These are phyloP conservation scores for Fonsecaea monophora DNA, from an alignment of 2,329 filamentous ascomycete species.

Conservation along the genomic window DNA sequence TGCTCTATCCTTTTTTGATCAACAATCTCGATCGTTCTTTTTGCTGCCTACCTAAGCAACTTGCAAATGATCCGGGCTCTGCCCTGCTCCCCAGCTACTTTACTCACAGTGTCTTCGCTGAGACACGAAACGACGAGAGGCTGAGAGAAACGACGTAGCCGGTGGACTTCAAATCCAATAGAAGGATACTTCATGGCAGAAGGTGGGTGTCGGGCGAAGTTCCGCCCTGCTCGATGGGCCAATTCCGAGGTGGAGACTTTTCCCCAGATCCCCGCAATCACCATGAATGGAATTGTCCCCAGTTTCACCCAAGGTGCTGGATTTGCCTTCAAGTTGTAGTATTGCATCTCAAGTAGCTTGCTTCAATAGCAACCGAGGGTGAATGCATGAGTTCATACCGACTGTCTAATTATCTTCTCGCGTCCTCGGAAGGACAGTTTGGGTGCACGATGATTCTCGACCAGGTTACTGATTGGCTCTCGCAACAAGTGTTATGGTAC, in stretches of 20 bases:
- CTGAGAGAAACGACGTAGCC: too few species aligned
- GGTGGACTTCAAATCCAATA: background rate
- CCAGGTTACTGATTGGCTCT: slow-evolving; percentile 5
- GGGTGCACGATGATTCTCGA: slow-evolving; percentile 10
- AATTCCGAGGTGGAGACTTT: slow-evolving; percentile 14
- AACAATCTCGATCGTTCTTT: slow-evolving; percentile 51
- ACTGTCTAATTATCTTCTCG: background rate
- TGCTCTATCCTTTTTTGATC: slow-evolving; percentile 46
- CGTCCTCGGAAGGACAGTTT: background rate
- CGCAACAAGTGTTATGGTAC: slow-evolving; percentile 10
- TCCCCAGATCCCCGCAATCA: background rate
- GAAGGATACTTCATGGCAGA: background rate
- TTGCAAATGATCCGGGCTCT: too few species aligned
- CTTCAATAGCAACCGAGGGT: background rate
- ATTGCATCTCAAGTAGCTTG: background rate
- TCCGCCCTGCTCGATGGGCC: background rate
- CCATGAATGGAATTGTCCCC: background rate
- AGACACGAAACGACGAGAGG: too few species aligned
- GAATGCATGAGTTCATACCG: background rate
- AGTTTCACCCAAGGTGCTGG: background rate
- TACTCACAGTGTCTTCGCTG: too few species aligned
- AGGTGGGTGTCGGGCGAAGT: background rate
- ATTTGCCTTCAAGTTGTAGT: background rate
- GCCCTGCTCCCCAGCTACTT: too few species aligned
- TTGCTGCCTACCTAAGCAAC: too few species aligned